Conservation (phyloP, 257 asterid genomes). For the Salvia miltiorrhiza region DNA sequence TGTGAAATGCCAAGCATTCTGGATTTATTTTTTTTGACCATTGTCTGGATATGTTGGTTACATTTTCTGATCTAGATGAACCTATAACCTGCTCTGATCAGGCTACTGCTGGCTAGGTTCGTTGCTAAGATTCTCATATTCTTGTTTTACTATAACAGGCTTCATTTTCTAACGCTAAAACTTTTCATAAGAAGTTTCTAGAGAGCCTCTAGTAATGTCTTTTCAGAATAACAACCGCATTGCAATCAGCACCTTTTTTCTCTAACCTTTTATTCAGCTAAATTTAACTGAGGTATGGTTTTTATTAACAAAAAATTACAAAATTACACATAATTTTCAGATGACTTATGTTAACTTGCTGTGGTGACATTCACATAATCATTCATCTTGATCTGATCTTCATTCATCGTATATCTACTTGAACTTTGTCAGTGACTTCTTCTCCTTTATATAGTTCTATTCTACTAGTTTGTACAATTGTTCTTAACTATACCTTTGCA, state of each 20-base stretch:
- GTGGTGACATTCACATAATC: background rate
- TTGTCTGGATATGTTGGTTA: no score
- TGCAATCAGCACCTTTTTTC: background rate
- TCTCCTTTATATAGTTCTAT: background rate
- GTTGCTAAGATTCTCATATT: no score
- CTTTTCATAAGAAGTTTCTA: no score
- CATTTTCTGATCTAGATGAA: no score
- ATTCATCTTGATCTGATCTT: background rate
- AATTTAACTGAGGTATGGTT: background rate
- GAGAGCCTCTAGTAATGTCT: no score
- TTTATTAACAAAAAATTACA: background rate
- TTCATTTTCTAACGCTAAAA: no score
- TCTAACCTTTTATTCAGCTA: background rate
- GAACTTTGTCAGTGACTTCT: background rate
- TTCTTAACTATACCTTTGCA: background rate
- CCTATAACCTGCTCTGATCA: no score
- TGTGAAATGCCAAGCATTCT: no score
- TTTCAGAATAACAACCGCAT: no score
- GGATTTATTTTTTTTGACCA: no score
- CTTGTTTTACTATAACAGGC: no score
- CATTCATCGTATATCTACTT: background rate
- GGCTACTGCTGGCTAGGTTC: no score
- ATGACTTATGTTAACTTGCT: background rate
- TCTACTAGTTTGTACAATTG: background rate
- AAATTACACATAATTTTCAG: background rate